Conservation (phyloP, 805 yeast species). For the Debaryomyces prosopidis region DNA sequence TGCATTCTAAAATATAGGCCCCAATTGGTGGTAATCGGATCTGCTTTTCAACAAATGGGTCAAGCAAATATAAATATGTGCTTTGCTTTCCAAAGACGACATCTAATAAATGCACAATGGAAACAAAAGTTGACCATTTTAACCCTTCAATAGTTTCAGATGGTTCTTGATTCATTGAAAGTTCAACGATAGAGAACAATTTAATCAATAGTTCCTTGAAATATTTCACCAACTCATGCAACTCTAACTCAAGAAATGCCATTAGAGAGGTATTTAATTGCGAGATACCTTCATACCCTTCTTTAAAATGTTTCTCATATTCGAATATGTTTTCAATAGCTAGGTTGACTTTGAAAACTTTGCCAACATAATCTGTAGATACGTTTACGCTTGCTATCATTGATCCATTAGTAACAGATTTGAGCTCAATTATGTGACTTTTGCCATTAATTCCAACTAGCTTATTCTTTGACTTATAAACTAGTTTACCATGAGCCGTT, state of each 20-base stretch:
- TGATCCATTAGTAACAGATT: slow-evolving; percentile 33
- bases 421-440: slow-evolving; percentile 45
- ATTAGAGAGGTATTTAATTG: slow-evolving; percentile 49
- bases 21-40: slow-evolving; percentile 51
- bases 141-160: slow-evolving; percentile 28
- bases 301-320: slow-evolving; percentile 50
- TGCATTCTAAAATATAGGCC: slow-evolving; percentile 44
- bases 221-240: slow-evolving; percentile 54
- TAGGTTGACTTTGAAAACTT: slow-evolving; percentile 56
- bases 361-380: slow-evolving; percentile 68
- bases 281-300: slow-evolving; percentile 39
- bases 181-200: slow-evolving; percentile 32
- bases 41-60: slow-evolving; percentile 43
- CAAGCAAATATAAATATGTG: slow-evolving; percentile 58
- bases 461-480: slow-evolving; percentile 47
- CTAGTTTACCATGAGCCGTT: slow-evolving; percentile 59
- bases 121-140: slow-evolving; percentile 46
- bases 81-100: slow-evolving; percentile 65
- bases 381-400: slow-evolving; percentile 53
- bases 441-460: slow-evolving; percentile 48
- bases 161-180: slow-evolving; percentile 22
- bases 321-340: slow-evolving; percentile 55
- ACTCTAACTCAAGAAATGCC: slow-evolving; percentile 54
- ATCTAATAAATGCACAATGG: slow-evolving; percentile 62
- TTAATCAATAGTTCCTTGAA: slow-evolving; percentile 57